Percentiles rank a stretch among this genome's conserved stretches.
Conservation (phyloP, 1,284 basidiomycete species). For the Pisolithus thermaeus region DNA sequence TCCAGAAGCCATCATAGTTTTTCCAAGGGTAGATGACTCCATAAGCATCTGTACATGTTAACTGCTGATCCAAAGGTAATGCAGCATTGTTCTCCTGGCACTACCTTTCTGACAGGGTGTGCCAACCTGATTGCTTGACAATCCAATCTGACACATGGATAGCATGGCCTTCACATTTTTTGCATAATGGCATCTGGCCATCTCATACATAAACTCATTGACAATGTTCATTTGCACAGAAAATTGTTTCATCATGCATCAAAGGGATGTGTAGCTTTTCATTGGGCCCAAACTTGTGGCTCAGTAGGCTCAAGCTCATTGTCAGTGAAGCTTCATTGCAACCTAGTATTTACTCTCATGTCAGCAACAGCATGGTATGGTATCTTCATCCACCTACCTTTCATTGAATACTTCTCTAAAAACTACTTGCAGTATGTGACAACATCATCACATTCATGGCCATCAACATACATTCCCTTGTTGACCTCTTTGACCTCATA, state of each 20-base stretch:
- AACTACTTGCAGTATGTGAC: constrained; percentile 7
- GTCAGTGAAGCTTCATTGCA: neutral
- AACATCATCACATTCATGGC: constrained; percentile 16
- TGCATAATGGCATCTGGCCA: neutral
- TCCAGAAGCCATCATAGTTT: constrained; percentile 6
- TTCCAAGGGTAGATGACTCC: constrained; percentile 4
- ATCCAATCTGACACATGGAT: constrained; percentile 1
- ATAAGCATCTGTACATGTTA: neutral
- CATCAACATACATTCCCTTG: constrained; percentile 14
- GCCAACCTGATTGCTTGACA: neutral
- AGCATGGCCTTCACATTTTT: neutral
- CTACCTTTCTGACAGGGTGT: neutral
- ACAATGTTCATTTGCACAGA: neutral
- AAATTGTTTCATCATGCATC: neutral
- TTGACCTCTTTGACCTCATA: constrained; percentile 16
- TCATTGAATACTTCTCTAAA: neutral
- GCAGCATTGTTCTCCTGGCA: neutral
- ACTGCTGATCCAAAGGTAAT: neutral
- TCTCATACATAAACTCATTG: neutral
- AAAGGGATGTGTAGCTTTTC: neutral
- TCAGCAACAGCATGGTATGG: too few relatives aligned
- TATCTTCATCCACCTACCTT: neutral
- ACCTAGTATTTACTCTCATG: neutral
- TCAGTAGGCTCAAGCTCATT: neutral
- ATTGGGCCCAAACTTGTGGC: neutral